Percentiles rank a stretch among this genome's conserved stretches.
phyloP scores from a whole-genome alignment of 495 filamentous ascomycete species.

The Evansstolkia leycettana region DNA sequence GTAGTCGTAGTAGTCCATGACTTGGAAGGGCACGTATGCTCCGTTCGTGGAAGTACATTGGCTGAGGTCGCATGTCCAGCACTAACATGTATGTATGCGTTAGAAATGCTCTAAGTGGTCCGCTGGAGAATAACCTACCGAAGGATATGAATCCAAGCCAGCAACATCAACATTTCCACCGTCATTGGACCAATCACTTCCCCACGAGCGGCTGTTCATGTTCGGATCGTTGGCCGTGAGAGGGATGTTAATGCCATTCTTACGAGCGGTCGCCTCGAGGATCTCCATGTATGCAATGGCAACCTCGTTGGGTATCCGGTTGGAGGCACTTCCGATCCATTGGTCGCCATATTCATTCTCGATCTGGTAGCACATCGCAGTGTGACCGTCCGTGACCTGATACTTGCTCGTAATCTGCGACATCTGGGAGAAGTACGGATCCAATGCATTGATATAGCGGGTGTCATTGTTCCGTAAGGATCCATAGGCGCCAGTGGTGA shows the following conservation, averaged over 20 bases:
- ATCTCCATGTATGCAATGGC: conserved; percentile 45
- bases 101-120: not conserved
- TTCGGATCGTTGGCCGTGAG: conserved; percentile 44
- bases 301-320: conserved; percentile 32
- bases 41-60: conserved; percentile 45
- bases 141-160: conserved; percentile 47
- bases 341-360: conserved; percentile 53
- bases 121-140: conserved; percentile 12
- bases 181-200: conserved; percentile 36
- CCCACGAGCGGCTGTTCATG: conserved; percentile 39
- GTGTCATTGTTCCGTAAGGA: conserved; percentile 43
- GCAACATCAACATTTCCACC: conserved; percentile 46
- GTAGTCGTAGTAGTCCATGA: conserved; percentile 42
- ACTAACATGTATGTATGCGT: conserved; percentile 11
- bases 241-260: conserved; percentile 42
- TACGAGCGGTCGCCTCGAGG: conserved; percentile 33
- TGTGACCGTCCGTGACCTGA: conserved; percentile 44
- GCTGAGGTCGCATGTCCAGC: conserved; percentile 47
- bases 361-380: conserved; percentile 43
- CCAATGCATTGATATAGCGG: conserved; percentile 39
- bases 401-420: conserved; percentile 37
- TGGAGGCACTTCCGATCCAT: conserved; percentile 27
- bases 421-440: conserved; percentile 35
- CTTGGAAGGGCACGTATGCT: conserved; percentile 38
- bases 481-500: conserved; percentile 50